Conservation (phyloP, 2,329 filamentous ascomycete species). For the Bimuria novae-zelandiae region DNA sequence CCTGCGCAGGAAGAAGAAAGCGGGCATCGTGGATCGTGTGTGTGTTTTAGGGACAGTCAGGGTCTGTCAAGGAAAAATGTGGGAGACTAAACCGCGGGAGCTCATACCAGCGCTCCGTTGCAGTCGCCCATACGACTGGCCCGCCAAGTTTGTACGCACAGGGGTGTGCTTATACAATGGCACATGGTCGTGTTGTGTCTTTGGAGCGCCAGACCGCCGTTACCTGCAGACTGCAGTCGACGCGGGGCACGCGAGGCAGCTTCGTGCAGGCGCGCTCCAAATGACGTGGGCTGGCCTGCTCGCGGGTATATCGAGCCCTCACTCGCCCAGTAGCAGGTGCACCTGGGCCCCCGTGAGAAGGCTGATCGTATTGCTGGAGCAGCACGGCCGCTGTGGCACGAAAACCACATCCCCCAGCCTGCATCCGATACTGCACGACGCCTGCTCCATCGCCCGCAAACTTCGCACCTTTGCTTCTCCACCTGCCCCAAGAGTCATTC, state of each 20-base stretch:
- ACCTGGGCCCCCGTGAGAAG: conserved; percentile 34
- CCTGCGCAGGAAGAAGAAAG: conserved; percentile 48
- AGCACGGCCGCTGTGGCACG: conserved; percentile 13
- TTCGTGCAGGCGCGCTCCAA: too few relatives aligned
- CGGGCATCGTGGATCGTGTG: conserved; percentile 45
- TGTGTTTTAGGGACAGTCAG: conserved; percentile 43
- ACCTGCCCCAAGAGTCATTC: conserved; percentile 6
- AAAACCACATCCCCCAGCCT: conserved; percentile 1
- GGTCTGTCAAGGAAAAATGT: conserved; percentile 35
- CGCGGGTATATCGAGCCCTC: conserved; percentile 15
- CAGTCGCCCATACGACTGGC: conserved; percentile 15
- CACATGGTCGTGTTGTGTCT: neutral
- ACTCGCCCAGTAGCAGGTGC: conserved; percentile 36
- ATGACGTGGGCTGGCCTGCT: conserved; percentile 24
- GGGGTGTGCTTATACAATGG: neutral
- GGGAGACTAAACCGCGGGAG: conserved; percentile 22
- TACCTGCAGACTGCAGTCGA: conserved; percentile 4
- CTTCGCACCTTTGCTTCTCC: neutral
- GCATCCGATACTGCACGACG: neutral
- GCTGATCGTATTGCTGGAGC: conserved; percentile 27
- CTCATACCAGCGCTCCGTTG: conserved; percentile 18
- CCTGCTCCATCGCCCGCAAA: neutral
- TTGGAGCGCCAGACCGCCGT: conserved; percentile 6
- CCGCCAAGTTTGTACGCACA: conserved; percentile 9
- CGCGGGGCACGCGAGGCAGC: conserved; percentile 26